Percentiles rank a stretch among this genome's conserved stretches.
Evolutionary conservation across 768 basidiomycete genomes (phyloP).

Genomic region (Mycena galericulata): DNA sequence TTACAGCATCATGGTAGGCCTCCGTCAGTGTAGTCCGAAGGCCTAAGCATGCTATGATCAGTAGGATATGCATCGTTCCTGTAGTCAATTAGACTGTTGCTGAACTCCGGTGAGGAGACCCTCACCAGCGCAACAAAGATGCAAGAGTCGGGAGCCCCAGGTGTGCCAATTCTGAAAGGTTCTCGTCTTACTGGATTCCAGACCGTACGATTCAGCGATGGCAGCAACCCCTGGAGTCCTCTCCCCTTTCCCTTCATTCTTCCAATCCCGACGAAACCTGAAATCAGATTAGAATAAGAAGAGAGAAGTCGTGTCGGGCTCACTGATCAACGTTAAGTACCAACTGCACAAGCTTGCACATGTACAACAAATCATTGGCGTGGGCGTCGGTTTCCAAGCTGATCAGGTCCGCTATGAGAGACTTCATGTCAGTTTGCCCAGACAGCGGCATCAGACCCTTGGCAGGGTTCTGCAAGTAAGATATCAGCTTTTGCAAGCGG

Average conservation of each 20-base stretch:
- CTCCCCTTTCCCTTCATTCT: no score
- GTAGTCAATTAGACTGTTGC: background rate
- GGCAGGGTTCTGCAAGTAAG: no score
- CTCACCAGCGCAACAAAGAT: background rate
- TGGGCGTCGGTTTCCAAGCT: background rate
- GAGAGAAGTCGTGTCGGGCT: background rate
- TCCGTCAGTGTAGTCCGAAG: background rate
- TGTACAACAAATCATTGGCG: background rate
- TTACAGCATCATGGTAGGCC: background rate
- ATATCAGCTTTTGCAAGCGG: no score
- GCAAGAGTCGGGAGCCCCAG: background rate
- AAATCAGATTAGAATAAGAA: no score
- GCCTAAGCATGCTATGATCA: background rate
- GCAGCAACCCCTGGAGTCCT: background rate
- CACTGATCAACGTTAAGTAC: conserved; percentile 6
- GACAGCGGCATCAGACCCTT: background rate
- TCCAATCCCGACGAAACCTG: background rate
- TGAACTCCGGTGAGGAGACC: no score
- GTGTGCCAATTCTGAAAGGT: background rate
- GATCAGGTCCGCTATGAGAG: background rate
- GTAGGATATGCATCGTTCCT: background rate
- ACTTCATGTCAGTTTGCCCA: background rate
- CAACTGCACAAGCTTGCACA: conserved; percentile 4
- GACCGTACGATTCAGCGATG: background rate
- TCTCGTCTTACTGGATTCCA: no score